Conservation (phyloP, 139 green algal species). For the Eudorina sp. region DNA sequence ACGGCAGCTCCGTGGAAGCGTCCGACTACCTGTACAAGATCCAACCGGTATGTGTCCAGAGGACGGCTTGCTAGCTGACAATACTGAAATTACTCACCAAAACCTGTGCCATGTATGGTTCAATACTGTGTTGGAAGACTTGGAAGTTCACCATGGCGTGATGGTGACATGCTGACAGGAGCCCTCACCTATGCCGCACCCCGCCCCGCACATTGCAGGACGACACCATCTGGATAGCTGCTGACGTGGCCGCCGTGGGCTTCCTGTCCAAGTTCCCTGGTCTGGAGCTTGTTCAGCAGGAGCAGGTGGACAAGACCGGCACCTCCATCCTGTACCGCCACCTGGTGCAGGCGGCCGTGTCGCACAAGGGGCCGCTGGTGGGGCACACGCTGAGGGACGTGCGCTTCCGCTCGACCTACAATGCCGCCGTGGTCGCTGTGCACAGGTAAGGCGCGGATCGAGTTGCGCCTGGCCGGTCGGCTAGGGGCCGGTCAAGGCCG, state of each 20-base stretch:
- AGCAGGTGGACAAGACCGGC: constrained; percentile 46
- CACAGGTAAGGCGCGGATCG: constrained; percentile 63
- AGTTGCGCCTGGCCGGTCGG: too few species aligned
- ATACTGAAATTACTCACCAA: too few species aligned
- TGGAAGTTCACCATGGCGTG: too few species aligned
- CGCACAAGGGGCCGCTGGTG: constrained; percentile 31
- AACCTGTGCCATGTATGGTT: too few species aligned
- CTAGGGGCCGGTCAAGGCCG: too few species aligned
- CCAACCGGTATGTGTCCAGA: constrained; percentile 8
- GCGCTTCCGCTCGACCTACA: constrained; percentile 80
- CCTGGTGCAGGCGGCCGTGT: constrained; percentile 53
- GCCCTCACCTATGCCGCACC: too few species aligned
- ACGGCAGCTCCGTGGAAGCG: constrained; percentile 5
- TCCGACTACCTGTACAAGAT: constrained; percentile 46
- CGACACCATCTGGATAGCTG: constrained; percentile 84
- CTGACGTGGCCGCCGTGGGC: constrained; percentile 41
- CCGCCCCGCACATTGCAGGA: constrained; percentile 46
- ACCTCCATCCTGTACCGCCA: constrained; percentile 48
- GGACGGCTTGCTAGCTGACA: too few species aligned
- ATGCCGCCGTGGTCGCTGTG: constrained; percentile 85
- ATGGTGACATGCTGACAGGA: too few species aligned
- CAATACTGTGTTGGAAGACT: too few species aligned
- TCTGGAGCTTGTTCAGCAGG: constrained; percentile 43
- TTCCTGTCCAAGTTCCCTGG: constrained; percentile 52
- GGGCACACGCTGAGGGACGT: constrained; percentile 68